Evolutionary conservation across 225 moss, liverwort and hornwort genomes (phyloP).

Genomic region (Polytrichum formosum): DNA sequence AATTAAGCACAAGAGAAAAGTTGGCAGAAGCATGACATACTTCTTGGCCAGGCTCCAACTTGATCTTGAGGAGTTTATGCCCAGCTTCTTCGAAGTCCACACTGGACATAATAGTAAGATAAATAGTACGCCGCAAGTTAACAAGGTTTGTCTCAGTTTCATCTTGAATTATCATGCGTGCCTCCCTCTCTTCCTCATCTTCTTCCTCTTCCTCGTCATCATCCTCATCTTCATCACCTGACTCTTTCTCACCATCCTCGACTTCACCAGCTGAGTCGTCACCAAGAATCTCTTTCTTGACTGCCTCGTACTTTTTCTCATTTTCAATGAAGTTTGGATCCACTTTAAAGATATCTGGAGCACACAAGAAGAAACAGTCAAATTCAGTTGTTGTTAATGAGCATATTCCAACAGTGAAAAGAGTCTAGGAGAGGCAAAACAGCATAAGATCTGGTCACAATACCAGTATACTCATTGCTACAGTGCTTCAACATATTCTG

Average conservation of each 20-base stretch:
- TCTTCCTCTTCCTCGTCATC: constrained; percentile 85
- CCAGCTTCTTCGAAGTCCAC: constrained; percentile 94
- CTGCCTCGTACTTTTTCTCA: constrained; percentile 78
- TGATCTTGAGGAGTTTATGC: constrained; percentile 88
- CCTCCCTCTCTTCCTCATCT: constrained; percentile 78
- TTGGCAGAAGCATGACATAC: constrained; percentile 20
- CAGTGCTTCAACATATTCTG: no score
- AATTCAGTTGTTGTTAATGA: no score
- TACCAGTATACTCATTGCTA: no score
- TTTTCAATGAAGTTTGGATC: constrained; percentile 74
- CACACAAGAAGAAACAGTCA: background rate
- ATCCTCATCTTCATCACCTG: constrained; percentile 57
- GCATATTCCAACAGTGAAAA: no score
- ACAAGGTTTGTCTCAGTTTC: constrained; percentile 95
- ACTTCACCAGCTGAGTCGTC: constrained; percentile 73
- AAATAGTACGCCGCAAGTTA: constrained; percentile 79
- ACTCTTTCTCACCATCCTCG: constrained; percentile 69
- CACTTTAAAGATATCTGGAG: constrained; percentile 63
- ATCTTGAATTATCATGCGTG: constrained; percentile 86
- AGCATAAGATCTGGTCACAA: no score
- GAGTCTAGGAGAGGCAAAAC: no score
- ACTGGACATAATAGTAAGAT: constrained; percentile 89
- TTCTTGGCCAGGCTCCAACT: constrained; percentile 91
- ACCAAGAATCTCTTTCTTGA: constrained; percentile 86
- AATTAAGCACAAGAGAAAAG: background rate